These are phyloP conservation scores for Pyrenula aspistea DNA, from an alignment of 495 filamentous ascomycete species.

Conservation along the genomic window DNA sequence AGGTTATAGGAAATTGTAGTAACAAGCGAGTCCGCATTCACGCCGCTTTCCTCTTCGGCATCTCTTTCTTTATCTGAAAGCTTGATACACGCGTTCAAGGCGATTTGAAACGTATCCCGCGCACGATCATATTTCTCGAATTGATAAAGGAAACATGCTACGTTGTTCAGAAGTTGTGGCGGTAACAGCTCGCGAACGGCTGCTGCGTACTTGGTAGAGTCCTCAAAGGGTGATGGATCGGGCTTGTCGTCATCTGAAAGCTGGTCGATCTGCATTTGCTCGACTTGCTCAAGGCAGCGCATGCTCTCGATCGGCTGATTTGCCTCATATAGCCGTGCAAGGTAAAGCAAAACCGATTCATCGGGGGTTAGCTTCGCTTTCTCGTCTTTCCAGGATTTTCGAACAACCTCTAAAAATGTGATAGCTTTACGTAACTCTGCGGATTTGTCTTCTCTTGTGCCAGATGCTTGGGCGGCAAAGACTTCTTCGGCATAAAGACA, in stretches of 20 bases:
- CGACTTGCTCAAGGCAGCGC: conserved; percentile 79
- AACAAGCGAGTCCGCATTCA: conserved; percentile 81
- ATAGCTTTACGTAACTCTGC: conserved; percentile 74
- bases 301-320: conserved; percentile 81
- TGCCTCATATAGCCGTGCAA: conserved; percentile 79
- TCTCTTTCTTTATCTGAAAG: conserved; percentile 49
- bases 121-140: conserved; percentile 68
- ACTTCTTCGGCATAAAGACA: conserved; percentile 90
- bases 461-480: conserved; percentile 59
- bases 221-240: conserved; percentile 43
- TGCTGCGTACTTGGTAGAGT: conserved; percentile 43
- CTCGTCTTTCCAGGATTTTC: conserved; percentile 82
- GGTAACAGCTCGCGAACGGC: conserved; percentile 62
- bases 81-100: conserved; percentile 72
- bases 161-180: conserved; percentile 91
- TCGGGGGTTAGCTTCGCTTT: conserved; percentile 72
- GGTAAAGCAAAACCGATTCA: conserved; percentile 79
- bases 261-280: conserved; percentile 70
- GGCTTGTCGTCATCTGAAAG: conserved; percentile 56
- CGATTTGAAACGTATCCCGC: conserved; percentile 78
- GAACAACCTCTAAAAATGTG: conserved; percentile 65
- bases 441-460: conserved; percentile 76
- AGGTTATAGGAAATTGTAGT: conserved; percentile 94
- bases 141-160: conserved; percentile 89
- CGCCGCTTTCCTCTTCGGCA: conserved; percentile 19